Base-by-base conservation (phyloP, 1,139 yeast genomes). In the Casaregolazyma lundiana region DNA sequence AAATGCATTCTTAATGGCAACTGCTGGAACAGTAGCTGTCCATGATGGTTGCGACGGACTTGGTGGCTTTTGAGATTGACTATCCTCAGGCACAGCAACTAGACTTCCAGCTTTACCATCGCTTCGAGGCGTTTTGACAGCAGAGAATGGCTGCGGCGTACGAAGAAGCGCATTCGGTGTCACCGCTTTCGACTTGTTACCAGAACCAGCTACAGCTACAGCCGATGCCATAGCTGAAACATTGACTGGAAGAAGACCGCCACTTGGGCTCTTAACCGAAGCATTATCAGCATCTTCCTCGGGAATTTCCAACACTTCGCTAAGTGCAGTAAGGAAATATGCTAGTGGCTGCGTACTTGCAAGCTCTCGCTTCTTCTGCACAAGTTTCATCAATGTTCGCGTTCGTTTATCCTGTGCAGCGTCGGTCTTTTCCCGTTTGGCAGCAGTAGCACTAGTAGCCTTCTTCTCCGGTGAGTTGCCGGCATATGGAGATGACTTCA, bases 21-120 rank as follows among this genome's bases (percentile, higher is more conserved):
- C 56, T 2, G 64, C 59, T 8, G 58, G 56, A 7, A 60, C 63
- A 35, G 43, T 53, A 5, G 60, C 63, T 1, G 61, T 50, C 63
- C 61, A 59, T 3, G 60, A 53, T 8, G 61, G 55, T 6, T 53
- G 48, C 4, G 48, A 41, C 1, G 52, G 51, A 18, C 47, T 37
- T 13, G 38, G 35, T 18, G 16, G 26, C 9, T 46, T 40, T 15
- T 44, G 43, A 15, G 48, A 24, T 3, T 37, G 41, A 13, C 37
- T 53, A n/a, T 56, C 58, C 7, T 52, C 58, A 17, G 53, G 50
- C 7, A 49, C 57, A 15, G 56, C 45, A 24, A 50, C 38, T 30
- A 48, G 38, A 8, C 47, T 50, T 19, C 22, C 32, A 20, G 22
- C 35, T 4, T 46, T 45, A 17, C 46, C 42, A n/a, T 38, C 43